Conservation (phyloP, 2,329 filamentous ascomycete species). For the Talaromyces sp. region DNA sequence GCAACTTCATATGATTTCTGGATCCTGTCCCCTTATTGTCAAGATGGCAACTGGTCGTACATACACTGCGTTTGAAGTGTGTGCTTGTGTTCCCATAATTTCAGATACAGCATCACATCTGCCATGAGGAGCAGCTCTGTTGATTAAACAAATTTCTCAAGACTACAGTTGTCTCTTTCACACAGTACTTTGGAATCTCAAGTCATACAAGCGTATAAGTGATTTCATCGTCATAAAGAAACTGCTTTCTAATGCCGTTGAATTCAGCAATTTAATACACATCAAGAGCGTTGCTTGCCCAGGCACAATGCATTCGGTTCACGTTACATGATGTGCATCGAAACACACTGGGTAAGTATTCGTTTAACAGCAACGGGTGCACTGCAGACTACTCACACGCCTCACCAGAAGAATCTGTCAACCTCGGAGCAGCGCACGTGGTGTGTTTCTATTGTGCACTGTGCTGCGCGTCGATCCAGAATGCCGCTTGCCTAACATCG, state of each 20-base stretch:
- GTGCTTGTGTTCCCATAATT: not conserved
- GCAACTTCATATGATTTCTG: not conserved
- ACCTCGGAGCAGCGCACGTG: not conserved
- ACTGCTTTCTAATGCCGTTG: not conserved
- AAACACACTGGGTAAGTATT: too few species aligned
- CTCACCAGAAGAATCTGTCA: not conserved
- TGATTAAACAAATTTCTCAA: not conserved
- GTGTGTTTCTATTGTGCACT: too few species aligned
- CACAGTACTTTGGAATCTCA: not conserved
- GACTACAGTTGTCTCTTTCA: not conserved
- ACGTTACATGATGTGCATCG: not conserved
- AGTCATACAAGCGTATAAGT: not conserved
- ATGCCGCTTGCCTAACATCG: not conserved
- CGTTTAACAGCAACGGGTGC: not conserved
- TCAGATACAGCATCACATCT: not conserved
- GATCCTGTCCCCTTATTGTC: not conserved
- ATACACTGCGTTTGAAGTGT: not conserved
- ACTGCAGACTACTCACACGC: not conserved
- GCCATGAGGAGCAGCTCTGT: not conserved
- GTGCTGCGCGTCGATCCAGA: not conserved
- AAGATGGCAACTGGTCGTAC: not conserved
- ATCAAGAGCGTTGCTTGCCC: not conserved
- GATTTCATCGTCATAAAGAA: too few species aligned
- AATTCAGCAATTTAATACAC: not conserved
- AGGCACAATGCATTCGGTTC: not conserved